Evolutionary conservation across 2,329 filamentous ascomycete genomes (phyloP), one percentile per base, ranked within the genome.

Genomic region (Fusarium sarcochroum): DNA sequence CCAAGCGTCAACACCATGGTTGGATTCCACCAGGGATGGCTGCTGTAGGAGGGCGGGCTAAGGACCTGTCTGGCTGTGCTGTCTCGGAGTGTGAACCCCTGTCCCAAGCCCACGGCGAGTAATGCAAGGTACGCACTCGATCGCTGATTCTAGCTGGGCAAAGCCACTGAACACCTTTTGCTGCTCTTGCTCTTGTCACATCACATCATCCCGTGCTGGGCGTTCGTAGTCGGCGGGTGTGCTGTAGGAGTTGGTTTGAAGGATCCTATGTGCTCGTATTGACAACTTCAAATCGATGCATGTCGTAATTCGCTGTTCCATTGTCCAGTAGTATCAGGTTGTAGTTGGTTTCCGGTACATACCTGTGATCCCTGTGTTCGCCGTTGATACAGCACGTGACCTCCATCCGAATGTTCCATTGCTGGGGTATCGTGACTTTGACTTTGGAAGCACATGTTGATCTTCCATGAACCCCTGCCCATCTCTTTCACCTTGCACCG

Each of bases 71-170:
- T 64, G 67, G 66, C 62, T 67, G 46, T 42, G 30, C 21, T 63
- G 23, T 47, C 42, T 68, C 47, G 51, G 51, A 58, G 44, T 40
- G 41, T 34, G 42, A 46, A 45, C 50, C 67, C 67, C 66, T 68
- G 66, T 49, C 5, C 35, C 35, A 45, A 48, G 57, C 38, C 52
- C 32, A 38, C 49, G 37, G 37, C 51, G 56, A 66, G 66, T 58
- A 69, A 69, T 69, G 66, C 66, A 70, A 69, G 66, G 66, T 46
- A 69, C 66, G 50, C 52, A 40, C 23, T 48, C 42, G 42, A 27
- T 49, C 32, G 34, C 37, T 37, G 37, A 32, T 18, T 38, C 27
- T 62, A 27, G 41, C 44, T 49, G 45, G 20, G 18, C 35, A 50
- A 32, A 59, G 35, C 50, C 55, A 57, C 35, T 48, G 18, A 47